Percentiles rank a stretch among this genome's conserved stretches.
Conservation (phyloP, 83 land plant genomes). For the Picea mariana region DNA sequence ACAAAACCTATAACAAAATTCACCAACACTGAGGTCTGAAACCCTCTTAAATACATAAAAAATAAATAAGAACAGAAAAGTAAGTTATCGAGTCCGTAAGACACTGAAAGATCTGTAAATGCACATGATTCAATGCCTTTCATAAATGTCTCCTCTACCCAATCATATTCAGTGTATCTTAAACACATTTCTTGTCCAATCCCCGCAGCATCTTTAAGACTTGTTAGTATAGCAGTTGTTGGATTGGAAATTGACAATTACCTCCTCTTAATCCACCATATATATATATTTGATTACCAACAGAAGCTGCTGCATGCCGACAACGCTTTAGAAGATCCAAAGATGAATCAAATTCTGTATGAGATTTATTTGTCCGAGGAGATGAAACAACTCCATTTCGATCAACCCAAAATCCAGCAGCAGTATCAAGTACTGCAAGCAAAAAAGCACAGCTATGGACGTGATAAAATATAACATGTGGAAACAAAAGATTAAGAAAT, state of each 20-base stretch:
- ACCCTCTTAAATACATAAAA: no score
- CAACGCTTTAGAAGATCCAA: constrained; percentile 84
- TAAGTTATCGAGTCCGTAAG: no score
- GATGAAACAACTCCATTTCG: constrained; percentile 82
- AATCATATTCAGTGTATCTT: no score
- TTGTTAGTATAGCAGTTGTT: no score
- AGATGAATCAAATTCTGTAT: constrained; percentile 52
- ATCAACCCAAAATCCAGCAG: constrained; percentile 91
- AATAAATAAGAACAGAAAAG: no score
- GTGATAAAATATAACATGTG: constrained; percentile 5
- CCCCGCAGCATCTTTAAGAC: no score
- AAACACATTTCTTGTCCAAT: no score
- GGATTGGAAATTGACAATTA: constrained; percentile 20
- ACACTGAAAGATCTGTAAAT: no score
- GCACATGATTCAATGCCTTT: no score
- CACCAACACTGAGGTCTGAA: no score
- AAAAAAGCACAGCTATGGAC: constrained; percentile 5
- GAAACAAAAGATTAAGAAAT: neutral
- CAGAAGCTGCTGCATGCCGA: constrained; percentile 94
- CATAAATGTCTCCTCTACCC: no score
- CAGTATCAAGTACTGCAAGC: constrained; percentile 81
- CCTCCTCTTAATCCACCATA: constrained; percentile 97
- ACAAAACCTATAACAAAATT: no score
- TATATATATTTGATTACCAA: constrained; percentile 74
- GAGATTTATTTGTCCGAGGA: constrained; percentile 52